Evolutionary conservation across 2,329 filamentous ascomycete genomes (phyloP), one percentile per base, ranked within the genome.

Genomic region (Nakataea oryzae): DNA sequence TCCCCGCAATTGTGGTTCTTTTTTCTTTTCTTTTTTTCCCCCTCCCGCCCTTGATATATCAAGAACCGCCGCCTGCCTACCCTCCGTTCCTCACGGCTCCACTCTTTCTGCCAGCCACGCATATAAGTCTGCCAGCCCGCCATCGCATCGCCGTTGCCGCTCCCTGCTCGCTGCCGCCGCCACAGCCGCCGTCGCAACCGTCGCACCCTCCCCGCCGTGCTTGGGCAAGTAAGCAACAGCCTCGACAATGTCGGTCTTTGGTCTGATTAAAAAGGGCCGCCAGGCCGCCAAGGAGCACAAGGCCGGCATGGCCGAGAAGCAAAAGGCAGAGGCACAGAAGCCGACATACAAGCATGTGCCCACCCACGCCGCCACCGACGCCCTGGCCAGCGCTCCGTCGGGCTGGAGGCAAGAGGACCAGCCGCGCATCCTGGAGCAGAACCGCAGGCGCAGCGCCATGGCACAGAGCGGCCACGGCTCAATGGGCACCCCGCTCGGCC

Each of bases 281-380:
- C 78, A 82, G 68, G 79, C 82, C 61, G 80, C 82, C 65, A 84
- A 85, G 70, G 78, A 84, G 59, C 75, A 79, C 63, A 81, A 76
- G 54, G 74, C 76, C 56, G 80, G 81, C 67, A 69, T 77, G 63
- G 76, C 73, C 55, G 78, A 80, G 66, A 77, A 80, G 66, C 72
- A 77, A 54, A 78, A 80, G 60, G 69, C 73, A 55, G 76, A 78
- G 64, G 60, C 70, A 26, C 69, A 72, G 50, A 76, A 76, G 61
- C 65, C 73, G n/a, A 76, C 80, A 14, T 87, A 87, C 71, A 80
- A 75, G 61, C 85, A 87, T 69, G 72, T 85, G 26, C 83, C 84
- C n/a, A 86, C 76, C 17, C 85, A 88, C 69, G 85, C 85, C 30
- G 82, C 82, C 57, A 70, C 76, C 14, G 84, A 87, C 71, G 83